These are phyloP conservation scores for Magnolia changhungtana DNA, from an alignment of 164 flowering plant genomes.

Conservation along the genomic window DNA sequence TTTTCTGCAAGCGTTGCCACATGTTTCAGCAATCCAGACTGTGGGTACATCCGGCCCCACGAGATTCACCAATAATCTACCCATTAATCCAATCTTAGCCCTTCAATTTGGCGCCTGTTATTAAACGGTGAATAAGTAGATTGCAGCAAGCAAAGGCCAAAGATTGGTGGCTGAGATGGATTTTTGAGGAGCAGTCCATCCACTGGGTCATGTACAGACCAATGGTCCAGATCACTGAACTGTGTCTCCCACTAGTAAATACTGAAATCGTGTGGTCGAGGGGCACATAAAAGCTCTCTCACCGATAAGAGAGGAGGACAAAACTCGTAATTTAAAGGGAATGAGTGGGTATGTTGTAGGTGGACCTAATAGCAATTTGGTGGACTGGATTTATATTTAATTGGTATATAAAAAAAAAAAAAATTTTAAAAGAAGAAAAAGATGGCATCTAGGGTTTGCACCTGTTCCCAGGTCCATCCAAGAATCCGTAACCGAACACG, in stretches of 20 bases:
- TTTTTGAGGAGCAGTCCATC: too few species aligned
- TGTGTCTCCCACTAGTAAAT: not conserved
- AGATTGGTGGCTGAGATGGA: too few species aligned
- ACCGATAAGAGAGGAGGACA: not conserved
- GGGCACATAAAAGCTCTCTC: not conserved
- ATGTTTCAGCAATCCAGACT: too few species aligned
- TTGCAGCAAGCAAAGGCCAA: too few species aligned
- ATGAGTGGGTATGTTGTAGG: not conserved
- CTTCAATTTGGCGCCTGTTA: not conserved
- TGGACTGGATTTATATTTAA: not conserved
- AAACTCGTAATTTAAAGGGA: not conserved
- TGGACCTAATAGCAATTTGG: not conserved
- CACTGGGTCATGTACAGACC: too few species aligned
- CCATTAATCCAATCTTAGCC: not conserved
- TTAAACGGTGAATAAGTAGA: too few species aligned
- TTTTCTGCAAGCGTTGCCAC: too few species aligned
- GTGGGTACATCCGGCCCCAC: too few species aligned
- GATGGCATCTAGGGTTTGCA: constrained; percentile 11
- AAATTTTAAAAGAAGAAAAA: not conserved
- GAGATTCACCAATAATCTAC: too few species aligned
- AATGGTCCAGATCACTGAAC: not conserved
- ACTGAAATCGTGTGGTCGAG: not conserved
- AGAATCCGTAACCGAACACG: constrained; percentile 4
- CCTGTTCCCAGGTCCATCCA: constrained; percentile 3
- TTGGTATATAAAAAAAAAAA: not conserved